Base-by-base conservation (phyloP, 305 asterid species). In the Solanum aculeatissimum region DNA sequence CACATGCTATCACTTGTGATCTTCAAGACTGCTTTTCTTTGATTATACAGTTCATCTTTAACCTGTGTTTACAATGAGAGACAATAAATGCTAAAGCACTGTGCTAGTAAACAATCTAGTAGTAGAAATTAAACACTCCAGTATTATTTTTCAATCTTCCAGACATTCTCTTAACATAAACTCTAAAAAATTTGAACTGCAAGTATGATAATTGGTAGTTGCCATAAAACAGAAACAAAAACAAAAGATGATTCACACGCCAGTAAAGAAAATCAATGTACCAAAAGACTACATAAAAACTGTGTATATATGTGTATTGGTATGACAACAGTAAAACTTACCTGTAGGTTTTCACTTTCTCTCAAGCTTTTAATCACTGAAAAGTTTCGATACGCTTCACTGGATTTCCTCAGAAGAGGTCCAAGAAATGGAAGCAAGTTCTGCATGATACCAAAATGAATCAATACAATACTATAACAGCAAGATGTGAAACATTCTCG, bases 311-410 rank as follows among this genome's bases (percentile, higher is more conserved):
- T 58, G 19, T 18, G 27, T 19, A 69, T 69, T 66, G 51, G 77
- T 69, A 18, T 35, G 16, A 69, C 29, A 27, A 38, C 23, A 38
- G 51, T 38, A 69, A 75, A 49, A 63, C 85, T 83, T 91, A 93
- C 99, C 98, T 94, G 97, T 65, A 97, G 91, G 90, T 93, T 95
- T 88, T 94, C 99, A 83, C 98, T 91, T 90, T 95, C 97, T 87
- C 98, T 90, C 89, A 97, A 90, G 84, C 94, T 93, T 93, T 91
- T 97, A 87, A 97, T 89, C 85, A 94, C 96, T 14, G 98, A 93
- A 83, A 88, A 90, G 90, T 95, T 97, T 54, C 97, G 92, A 88
- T 91, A 81, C 47, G 95, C 95, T 92, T 97, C 99, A n/a, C 98
- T 93, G 66, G 99, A 93, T 92, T 95, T 95, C 83, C 94, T 92